Conservation (phyloP, 495 filamentous ascomycete species). For the Penicillium maclennaniae region DNA sequence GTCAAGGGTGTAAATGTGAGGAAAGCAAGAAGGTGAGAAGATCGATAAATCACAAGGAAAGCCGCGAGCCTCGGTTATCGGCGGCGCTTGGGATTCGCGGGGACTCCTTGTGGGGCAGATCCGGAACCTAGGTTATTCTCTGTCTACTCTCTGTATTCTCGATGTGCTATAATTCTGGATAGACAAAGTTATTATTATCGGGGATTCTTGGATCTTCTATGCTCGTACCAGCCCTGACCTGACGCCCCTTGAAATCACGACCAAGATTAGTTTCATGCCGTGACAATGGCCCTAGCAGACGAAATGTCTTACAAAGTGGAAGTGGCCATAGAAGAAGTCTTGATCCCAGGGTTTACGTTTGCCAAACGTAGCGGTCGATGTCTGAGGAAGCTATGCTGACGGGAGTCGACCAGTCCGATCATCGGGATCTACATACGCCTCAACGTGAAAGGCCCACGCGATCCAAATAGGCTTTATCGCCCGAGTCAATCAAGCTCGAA, state of each 20-base stretch:
- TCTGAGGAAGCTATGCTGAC: background rate
- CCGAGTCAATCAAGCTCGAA: background rate
- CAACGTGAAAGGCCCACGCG: background rate
- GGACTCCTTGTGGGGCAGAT: slow-evolving; percentile 7
- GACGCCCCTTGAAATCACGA: too few species aligned
- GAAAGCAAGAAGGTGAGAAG: slow-evolving; percentile 12
- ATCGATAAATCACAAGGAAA: slow-evolving; percentile 32
- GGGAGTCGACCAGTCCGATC: background rate
- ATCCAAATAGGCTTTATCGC: background rate
- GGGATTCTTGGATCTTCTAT: too few species aligned
- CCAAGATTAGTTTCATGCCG: too few species aligned
- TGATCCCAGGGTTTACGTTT: too few species aligned
- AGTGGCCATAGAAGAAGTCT: too few species aligned
- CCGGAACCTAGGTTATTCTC: background rate
- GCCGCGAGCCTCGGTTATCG: slow-evolving; percentile 37
- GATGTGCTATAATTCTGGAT: too few species aligned
- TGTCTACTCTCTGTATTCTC: too few species aligned
- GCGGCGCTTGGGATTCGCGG: slow-evolving; percentile 27
- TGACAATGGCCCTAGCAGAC: too few species aligned
- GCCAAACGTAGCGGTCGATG: background rate
- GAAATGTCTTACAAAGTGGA: too few species aligned
- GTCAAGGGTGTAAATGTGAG: slow-evolving; percentile 6
- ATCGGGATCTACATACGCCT: background rate
- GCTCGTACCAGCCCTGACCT: too few species aligned
- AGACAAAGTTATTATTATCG: too few species aligned